Percentiles rank a stretch among this genome's conserved stretches.
Conservation (phyloP, 73 alveolate genomes). For the Tetrahymena malaccensis region DNA sequence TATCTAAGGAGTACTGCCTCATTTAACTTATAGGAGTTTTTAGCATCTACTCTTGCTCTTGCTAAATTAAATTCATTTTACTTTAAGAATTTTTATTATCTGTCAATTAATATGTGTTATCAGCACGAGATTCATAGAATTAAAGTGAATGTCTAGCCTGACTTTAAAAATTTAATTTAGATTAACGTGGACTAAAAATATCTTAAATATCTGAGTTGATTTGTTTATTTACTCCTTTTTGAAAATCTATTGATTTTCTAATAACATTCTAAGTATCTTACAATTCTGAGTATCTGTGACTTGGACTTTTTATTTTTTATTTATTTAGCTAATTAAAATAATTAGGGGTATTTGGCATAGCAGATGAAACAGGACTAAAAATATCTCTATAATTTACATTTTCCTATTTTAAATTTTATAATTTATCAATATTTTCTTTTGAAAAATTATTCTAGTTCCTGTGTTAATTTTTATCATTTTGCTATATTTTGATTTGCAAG, state of each 20-base stretch:
- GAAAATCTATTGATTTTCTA: background rate
- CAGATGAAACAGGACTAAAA: background rate
- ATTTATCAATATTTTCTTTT: background rate
- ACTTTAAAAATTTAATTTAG: background rate
- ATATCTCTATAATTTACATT: background rate
- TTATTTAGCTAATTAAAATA: no score
- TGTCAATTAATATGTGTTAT: background rate
- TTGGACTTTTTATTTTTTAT: background rate
- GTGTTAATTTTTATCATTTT: background rate
- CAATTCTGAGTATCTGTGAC: background rate
- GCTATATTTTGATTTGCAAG: no score
- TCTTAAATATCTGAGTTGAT: background rate
- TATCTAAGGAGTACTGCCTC: background rate
- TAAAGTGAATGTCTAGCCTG: background rate
- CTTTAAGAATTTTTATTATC: background rate
- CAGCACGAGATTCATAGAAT: background rate
- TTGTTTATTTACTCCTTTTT: background rate
- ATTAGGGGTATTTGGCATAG: background rate
- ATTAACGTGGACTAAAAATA: background rate
- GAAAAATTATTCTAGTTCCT: background rate
- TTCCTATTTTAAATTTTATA: background rate
- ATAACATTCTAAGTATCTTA: background rate
- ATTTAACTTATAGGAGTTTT: background rate
- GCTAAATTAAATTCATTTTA: no score
- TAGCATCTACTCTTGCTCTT: background rate